A percentile compares a stretch with the other conserved stretches of the same genome.
phyloP scores from a whole-genome alignment of 495 filamentous ascomycete species.

The Cercophora newfieldiana region DNA sequence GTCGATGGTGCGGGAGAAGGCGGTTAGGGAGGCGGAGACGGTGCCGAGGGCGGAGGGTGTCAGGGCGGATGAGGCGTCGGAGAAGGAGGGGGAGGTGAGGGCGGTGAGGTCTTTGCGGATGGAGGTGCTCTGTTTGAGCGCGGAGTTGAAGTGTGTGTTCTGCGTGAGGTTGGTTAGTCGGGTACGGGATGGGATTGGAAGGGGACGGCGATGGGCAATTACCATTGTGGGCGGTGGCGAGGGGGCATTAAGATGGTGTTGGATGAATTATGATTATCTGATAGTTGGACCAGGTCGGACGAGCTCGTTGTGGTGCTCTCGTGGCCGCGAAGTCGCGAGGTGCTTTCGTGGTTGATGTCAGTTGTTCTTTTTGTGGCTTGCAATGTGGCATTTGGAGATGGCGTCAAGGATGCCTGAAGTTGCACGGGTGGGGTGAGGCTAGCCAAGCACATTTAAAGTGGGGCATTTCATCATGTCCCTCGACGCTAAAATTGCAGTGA shows the following conservation, averaged over 20 bases:
- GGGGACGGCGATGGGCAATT: not conserved
- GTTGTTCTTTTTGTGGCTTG: conserved; percentile 4
- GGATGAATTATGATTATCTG: not conserved
- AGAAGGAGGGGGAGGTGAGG: conserved; percentile 61
- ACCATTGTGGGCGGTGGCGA: conserved; percentile 9
- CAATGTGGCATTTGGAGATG: conserved; percentile 19
- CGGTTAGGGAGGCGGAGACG: conserved; percentile 77
- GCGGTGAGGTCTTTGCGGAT: conserved; percentile 80
- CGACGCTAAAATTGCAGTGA: not conserved
- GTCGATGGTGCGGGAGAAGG: conserved; percentile 88
- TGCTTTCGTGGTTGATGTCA: not conserved
- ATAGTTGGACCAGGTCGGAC: not conserved
- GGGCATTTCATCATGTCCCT: not conserved
- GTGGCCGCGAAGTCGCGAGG: not conserved
- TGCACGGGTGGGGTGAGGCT: conserved; percentile 15
- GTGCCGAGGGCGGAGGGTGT: conserved; percentile 44
- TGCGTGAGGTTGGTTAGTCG: conserved; percentile 21
- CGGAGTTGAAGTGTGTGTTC: conserved; percentile 96
- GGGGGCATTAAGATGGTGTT: not conserved
- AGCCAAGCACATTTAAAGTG: not conserved
- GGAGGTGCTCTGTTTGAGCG: conserved; percentile 85
- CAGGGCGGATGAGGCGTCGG: conserved; percentile 32
- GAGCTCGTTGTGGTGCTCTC: not conserved
- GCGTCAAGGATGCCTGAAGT: conserved; percentile 18
- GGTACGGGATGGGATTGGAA: not conserved